phyloP scores from a whole-genome alignment of 192 early-diverging fungal genomes.

The Kappamyces sp. region DNA sequence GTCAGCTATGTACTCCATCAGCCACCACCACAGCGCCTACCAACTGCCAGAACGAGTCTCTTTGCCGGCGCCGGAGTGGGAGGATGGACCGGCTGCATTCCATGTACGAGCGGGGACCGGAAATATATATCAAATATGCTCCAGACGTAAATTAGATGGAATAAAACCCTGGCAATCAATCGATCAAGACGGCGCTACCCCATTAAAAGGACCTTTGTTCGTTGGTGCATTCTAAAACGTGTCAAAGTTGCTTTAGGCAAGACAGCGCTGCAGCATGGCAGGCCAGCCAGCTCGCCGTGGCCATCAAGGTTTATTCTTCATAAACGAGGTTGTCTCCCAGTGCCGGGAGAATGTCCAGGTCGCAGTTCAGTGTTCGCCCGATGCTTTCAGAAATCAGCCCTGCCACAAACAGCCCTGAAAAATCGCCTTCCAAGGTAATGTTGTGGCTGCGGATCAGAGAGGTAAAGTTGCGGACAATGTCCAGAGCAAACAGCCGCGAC shows the following conservation, averaged over 20 bases:
- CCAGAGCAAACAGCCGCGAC: too few species aligned
- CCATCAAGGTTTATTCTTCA: too few species aligned
- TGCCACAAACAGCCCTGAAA: too few species aligned
- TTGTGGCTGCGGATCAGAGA: too few species aligned
- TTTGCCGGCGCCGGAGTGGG: slow-evolving; percentile 69
- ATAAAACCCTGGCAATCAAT: slow-evolving; percentile 77
- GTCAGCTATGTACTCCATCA: slow-evolving; percentile 54
- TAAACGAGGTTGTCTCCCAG: too few species aligned
- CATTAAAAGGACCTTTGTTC: slow-evolving; percentile 8
- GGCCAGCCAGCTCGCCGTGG: background rate
- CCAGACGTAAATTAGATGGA: slow-evolving; percentile 84
- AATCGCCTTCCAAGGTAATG: too few species aligned
- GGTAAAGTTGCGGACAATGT: too few species aligned
- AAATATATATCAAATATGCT: slow-evolving; percentile 99
- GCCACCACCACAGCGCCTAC: slow-evolving; percentile 26
- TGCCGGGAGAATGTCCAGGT: too few species aligned
- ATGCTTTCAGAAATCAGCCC: too few species aligned
- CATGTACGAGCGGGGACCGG: slow-evolving; percentile 94
- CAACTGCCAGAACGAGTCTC: slow-evolving; percentile 82
- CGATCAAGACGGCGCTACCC: background rate
- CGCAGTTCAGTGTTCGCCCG: too few species aligned
- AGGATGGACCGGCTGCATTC: slow-evolving; percentile 82
- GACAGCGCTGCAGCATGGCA: background rate
- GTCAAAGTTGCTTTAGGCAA: background rate
- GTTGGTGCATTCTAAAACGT: background rate